Base-by-base conservation (phyloP, 495 filamentous ascomycete genomes). In the Penicillium coprophilum region DNA sequence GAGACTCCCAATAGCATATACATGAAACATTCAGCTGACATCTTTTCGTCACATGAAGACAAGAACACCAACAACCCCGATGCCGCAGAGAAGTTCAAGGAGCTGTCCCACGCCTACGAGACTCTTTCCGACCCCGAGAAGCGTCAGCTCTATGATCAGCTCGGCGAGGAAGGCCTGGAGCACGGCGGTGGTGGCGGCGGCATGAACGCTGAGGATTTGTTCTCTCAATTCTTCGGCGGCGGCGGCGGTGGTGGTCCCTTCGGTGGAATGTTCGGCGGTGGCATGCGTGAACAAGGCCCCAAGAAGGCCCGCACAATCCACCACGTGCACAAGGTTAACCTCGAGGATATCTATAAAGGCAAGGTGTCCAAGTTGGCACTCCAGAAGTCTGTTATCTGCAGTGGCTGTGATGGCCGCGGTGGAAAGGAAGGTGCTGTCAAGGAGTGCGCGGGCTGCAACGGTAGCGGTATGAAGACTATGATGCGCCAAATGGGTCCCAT, bases 401-500 rank as follows among this genome's bases (percentile, higher is more conserved):
- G 89, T 34, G 90, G 90, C 71, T 99, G 94, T 73, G 91, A 96
- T 52, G 94, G 94, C 44, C 90, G 93, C 60, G 94, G 94, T 68
- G 95, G 95, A 39, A 97, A 97, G 78, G 94, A 99, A 54, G 94
- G 94, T 56, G 89, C 95, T 15, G 93, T 97, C 63, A 91, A 89
- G 77, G 88, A 87, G 60, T 99, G 94, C 78, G 67, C 84, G 28
- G 87, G 88, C 58, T 99, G 94, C 73, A 90, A 95, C 57, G 94
- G 94, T 64, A 82, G 85, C 58, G 95, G 94, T 75, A 95, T 96
- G 90, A 97, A 97, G 86, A 96, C 89, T 20, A 97, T 99, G 93
- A 97, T 97, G 94, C 89, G 94, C 65, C 95, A 97, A 80, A 97
- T 97, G 92, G 94, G 95, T 49, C 94, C 94, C 50, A 99, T 99